These are phyloP conservation scores for Taphrina populina DNA, from an alignment of 1,139 yeast genomes.

Conservation along the genomic window DNA sequence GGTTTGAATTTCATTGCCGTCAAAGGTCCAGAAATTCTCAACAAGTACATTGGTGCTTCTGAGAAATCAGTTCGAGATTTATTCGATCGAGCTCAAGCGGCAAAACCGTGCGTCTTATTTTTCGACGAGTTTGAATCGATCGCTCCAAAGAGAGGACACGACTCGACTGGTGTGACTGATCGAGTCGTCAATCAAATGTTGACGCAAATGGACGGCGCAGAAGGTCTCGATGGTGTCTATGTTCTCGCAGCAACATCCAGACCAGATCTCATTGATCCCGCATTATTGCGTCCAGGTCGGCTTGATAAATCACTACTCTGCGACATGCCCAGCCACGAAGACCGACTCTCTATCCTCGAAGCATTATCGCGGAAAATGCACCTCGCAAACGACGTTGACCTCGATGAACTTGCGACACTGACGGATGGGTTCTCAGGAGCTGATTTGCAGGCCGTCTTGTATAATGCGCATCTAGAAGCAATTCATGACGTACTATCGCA, in stretches of 20 bases:
- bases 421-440: constrained; percentile 91
- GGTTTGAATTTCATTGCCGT: constrained; percentile 90
- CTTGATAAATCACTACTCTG: constrained; percentile 88
- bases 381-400: constrained; percentile 53
- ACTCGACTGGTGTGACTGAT: constrained; percentile 96
- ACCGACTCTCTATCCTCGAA: constrained; percentile 68
- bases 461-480: constrained; percentile 87
- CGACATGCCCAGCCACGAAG: constrained; percentile 73
- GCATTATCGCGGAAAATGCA: constrained; percentile 53
- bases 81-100: constrained; percentile 90
- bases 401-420: constrained; percentile 56
- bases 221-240: constrained; percentile 93
- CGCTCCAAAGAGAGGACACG: constrained; percentile 97
- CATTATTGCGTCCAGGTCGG: constrained; percentile 91
- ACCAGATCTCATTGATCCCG: constrained; percentile 73
- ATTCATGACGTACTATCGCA: constrained; percentile 71
- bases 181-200: constrained; percentile 95
- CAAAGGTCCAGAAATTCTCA: constrained; percentile 93
- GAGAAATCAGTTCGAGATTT: constrained; percentile 92
- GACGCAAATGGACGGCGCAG: constrained; percentile 99
- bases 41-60: constrained; percentile 95
- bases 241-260: constrained; percentile 94
- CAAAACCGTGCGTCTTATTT: constrained; percentile 88
- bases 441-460: constrained; percentile 87
- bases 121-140: constrained; percentile 97